A percentile compares a stretch with the other conserved stretches of the same genome.
Evolutionary conservation across 768 basidiomycete species (phyloP).

Genomic region (Russula dissimulans): DNA sequence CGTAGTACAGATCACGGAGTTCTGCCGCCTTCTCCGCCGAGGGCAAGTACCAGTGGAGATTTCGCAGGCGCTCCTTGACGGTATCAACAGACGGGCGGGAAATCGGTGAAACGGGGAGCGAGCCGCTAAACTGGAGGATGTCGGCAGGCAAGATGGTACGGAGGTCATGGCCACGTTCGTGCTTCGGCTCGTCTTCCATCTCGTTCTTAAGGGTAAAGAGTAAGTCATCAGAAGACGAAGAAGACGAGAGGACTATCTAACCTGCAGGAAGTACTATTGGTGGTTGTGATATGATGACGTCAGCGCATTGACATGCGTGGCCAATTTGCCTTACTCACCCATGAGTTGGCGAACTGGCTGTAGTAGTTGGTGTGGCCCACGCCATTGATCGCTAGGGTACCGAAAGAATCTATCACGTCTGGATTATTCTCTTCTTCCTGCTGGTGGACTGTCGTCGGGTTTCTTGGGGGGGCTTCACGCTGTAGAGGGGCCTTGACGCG

Average conservation of each 20-base stretch:
- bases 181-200: conserved; percentile 44
- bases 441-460: conserved; percentile 32
- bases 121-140: conserved; percentile 53
- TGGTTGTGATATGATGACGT: conserved; percentile 13
- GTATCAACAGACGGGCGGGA: conserved; percentile 29
- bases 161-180: conserved; percentile 39
- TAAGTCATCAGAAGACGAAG: conserved; percentile 7
- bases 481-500: conserved; percentile 71
- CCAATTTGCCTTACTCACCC: conserved; percentile 37
- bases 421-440: conserved; percentile 52
- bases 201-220: conserved; percentile 45
- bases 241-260: conserved; percentile 25
- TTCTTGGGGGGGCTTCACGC: conserved; percentile 35
- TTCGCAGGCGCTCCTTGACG: conserved; percentile 41
- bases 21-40: conserved; percentile 49
- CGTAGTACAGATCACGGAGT: conserved; percentile 47
- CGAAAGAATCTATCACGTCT: conserved; percentile 73
- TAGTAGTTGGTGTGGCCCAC: conserved; percentile 70
- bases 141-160: conserved; percentile 51
- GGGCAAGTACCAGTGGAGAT: conserved; percentile 64
- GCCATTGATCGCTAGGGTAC: conserved; percentile 63
- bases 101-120: conserved; percentile 51
- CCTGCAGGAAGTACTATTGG: conserved; percentile 64
- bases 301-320: conserved; percentile 3
- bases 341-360: conserved; percentile 69